Evolutionary conservation across 179 eudicot species (phyloP).

Genomic region (Beta corolliflora): DNA sequence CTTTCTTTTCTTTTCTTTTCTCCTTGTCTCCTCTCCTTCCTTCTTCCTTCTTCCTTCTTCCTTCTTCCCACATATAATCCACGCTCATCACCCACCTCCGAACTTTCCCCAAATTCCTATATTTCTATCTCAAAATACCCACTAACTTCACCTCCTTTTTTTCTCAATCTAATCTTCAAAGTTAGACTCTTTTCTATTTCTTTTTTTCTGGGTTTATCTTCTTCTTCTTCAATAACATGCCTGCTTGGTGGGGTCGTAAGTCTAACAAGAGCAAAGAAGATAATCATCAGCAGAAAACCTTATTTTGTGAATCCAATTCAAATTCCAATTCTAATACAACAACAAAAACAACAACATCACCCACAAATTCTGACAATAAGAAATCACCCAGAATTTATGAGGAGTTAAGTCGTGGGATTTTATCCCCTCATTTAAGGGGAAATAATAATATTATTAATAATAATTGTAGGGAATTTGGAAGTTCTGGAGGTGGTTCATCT

Average conservation of each 20-base stretch:
- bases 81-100: slow-evolving; percentile 34
- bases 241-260: slow-evolving; percentile 43
- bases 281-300: slow-evolving; percentile 7
- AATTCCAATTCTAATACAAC: not conserved
- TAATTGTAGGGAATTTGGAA: slow-evolving; percentile 27
- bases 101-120: slow-evolving; percentile 10
- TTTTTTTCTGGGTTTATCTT: not conserved
- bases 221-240: slow-evolving; percentile 24
- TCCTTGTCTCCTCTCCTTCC: no score
- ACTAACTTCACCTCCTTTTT: not conserved
- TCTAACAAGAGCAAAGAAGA: slow-evolving; percentile 35
- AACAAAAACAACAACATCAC: slow-evolving; percentile 1
- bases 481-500: slow-evolving; percentile 27
- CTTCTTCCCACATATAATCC: slow-evolving; percentile 38
- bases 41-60: not conserved
- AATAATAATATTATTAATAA: not conserved
- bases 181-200: not conserved
- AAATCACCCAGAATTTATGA: slow-evolving; percentile 34
- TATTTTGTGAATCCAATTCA: slow-evolving; percentile 8
- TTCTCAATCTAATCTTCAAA: slow-evolving; percentile 15
- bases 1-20: slow-evolving; percentile 10
- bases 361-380: not conserved
- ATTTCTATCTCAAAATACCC: slow-evolving; percentile 3
- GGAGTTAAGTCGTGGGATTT: slow-evolving; percentile 19
- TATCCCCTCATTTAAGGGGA: slow-evolving; percentile 27